These are phyloP conservation scores for Spathaspora girioi DNA, from an alignment of 805 yeast species.

Conservation along the genomic window DNA sequence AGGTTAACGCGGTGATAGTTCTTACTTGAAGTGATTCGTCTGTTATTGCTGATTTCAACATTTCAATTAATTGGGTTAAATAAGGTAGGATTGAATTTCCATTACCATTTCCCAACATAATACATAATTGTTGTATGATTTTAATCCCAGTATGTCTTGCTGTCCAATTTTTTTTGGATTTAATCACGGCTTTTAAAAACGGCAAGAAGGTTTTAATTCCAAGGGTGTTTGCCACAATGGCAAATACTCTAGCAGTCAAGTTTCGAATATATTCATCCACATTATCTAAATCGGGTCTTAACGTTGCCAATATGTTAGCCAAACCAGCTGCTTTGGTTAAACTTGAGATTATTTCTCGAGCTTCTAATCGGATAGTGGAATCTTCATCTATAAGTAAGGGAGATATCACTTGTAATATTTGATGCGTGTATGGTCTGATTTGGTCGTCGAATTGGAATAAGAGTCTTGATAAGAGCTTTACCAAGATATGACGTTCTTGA, in stretches of 20 bases:
- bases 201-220: slow-evolving; percentile 75
- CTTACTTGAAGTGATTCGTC: slow-evolving; percentile 72
- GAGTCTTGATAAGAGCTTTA: slow-evolving; percentile 70
- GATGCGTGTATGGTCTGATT: slow-evolving; percentile 70
- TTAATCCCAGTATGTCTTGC: slow-evolving; percentile 82
- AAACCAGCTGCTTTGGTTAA: slow-evolving; percentile 81
- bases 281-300: slow-evolving; percentile 81
- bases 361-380: slow-evolving; percentile 67
- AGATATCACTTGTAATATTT: slow-evolving; percentile 67
- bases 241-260: slow-evolving; percentile 73
- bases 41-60: slow-evolving; percentile 52
- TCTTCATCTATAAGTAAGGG: slow-evolving; percentile 83
- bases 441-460: slow-evolving; percentile 61
- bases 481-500: slow-evolving; percentile 77
- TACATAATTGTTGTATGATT: slow-evolving; percentile 72
- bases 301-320: slow-evolving; percentile 68
- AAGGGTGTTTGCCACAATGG: slow-evolving; percentile 76
- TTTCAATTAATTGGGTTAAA: slow-evolving; percentile 58
- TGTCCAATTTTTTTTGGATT: slow-evolving; percentile 72
- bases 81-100: slow-evolving; percentile 61
- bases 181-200: slow-evolving; percentile 75
- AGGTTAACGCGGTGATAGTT: slow-evolving; percentile 64
- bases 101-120: slow-evolving; percentile 60
- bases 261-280: slow-evolving; percentile 78
- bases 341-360: slow-evolving; percentile 72